A percentile compares a stretch with the other conserved stretches of the same genome.
phyloP scores from a whole-genome alignment of 2,329 filamentous ascomycete genomes.

The Byssothecium circinans region DNA sequence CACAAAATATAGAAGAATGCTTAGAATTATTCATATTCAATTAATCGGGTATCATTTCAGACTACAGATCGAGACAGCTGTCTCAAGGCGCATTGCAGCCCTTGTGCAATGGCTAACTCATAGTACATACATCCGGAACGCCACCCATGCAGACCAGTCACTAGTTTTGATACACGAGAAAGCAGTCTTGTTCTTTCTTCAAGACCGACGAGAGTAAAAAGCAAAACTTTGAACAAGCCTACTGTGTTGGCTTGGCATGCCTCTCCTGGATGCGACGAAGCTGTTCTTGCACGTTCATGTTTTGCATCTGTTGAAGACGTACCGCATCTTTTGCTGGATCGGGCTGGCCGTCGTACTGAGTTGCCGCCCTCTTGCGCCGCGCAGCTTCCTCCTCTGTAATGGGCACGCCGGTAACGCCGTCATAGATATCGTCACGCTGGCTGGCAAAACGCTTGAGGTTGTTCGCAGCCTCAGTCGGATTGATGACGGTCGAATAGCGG shows the following conservation, averaged over 20 bases:
- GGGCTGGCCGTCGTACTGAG: constrained; percentile 65
- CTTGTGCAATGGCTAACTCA: neutral
- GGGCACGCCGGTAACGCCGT: constrained; percentile 67
- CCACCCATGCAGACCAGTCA: constrained; percentile 10
- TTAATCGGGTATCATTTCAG: constrained; percentile 7
- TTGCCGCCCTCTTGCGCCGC: constrained; percentile 74
- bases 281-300: constrained; percentile 78
- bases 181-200: neutral
- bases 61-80: neutral
- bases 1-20: neutral
- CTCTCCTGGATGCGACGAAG: constrained; percentile 69
- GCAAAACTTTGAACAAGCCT: constrained; percentile 1
- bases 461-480: constrained; percentile 83
- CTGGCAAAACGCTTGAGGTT: constrained; percentile 94
- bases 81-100: neutral
- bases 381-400: constrained; percentile 73
- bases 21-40: neutral
- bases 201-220: neutral
- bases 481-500: constrained; percentile 82
- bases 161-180: constrained; percentile 1
- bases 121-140: constrained; percentile 1
- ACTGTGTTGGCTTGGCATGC: constrained; percentile 23
- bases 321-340: constrained; percentile 60
- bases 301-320: constrained; percentile 56
- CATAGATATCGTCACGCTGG: constrained; percentile 85